Evolutionary conservation across 2,329 filamentous ascomycete genomes (phyloP), one percentile per base, ranked within the genome.

Genomic region (Hysterium pulicare): DNA sequence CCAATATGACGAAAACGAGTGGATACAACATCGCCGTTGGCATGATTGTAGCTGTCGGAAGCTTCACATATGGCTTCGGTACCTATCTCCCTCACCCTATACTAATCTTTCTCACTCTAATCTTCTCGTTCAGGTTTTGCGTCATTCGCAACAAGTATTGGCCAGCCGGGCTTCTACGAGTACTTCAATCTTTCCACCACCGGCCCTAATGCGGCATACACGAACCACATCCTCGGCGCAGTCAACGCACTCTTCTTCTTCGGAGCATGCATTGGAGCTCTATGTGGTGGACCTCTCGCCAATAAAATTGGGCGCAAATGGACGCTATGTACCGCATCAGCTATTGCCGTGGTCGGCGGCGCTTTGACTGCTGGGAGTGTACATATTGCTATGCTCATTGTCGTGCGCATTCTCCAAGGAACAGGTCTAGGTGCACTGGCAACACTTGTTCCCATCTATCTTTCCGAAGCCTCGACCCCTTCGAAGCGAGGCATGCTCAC

Each of bases 61-160:
- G 46, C 43, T 56, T 58, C 31, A 58, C 53, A 2, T 58, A 58
- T 41, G 54, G 54, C 15, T 55, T 57, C 28, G 52, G 54, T 56
- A 51, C 16, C 11, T 23, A 15, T 22, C 3, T n/a, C 15, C 19
- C n/a, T 11, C 21, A 15, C 11, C 19, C n/a, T 33, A 37, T 21
- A 13, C 5, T 21, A 38, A 17, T n/a, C n/a, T n/a, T n/a, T n/a
- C n/a, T n/a, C n/a, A n/a, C n/a, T n/a, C 24, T 44, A 22, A 34
- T 4, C 15, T 21, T 16, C 17, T 13, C 30, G 24, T 2, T 11
- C 21, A 54, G 54, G 54, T 11, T 58, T 58, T 23, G 52, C 54
- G 8, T 50, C 53, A 4, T 57, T 56, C 31, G 49, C 53, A n/a
- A 58, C 48, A 2, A 51, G 47, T 37, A 52, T 55, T 22, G 52